A percentile compares a stretch with the other conserved stretches of the same genome.
phyloP scores from a whole-genome alignment of 305 asterid genomes.

The Fraxinus nigra region DNA sequence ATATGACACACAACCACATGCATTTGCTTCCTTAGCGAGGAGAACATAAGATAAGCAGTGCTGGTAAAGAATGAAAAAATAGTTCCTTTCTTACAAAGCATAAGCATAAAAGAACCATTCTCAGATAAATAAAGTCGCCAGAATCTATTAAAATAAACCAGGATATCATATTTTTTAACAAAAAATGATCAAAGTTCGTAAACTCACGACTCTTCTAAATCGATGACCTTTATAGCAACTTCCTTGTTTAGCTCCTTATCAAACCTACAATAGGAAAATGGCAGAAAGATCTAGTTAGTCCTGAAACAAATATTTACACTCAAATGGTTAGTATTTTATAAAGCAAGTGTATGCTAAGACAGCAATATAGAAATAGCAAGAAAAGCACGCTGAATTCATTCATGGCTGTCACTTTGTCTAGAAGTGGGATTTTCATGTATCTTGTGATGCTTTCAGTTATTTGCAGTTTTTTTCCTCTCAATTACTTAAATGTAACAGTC shows the following conservation, averaged over 20 bases:
- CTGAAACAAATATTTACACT: background rate
- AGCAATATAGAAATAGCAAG: background rate
- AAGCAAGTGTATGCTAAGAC: background rate
- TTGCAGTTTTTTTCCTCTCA: background rate
- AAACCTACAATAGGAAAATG: constrained; percentile 58
- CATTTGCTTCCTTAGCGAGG: background rate
- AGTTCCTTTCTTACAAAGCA: background rate
- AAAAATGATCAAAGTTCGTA: constrained; percentile 25
- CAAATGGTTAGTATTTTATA: background rate
- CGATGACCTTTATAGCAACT: constrained; percentile 93
- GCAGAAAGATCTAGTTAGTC: constrained; percentile 13
- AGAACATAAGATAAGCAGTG: background rate
- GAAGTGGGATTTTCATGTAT: background rate
- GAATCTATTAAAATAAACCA: background rate
- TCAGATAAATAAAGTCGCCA: background rate
- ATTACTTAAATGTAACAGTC: background rate
- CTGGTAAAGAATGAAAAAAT: background rate
- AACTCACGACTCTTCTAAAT: constrained; percentile 98
- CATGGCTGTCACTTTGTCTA: background rate
- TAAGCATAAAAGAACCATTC: constrained; percentile 7
- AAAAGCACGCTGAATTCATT: background rate
- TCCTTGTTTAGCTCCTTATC: constrained; percentile 82
- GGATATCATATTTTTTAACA: constrained; percentile 19
- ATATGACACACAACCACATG: background rate
- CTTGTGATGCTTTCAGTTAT: background rate